Evolutionary conservation across 306 rosid species (phyloP), one percentile per base, ranked within the genome.

Genomic region (Herpetospermum pedunculosum): DNA sequence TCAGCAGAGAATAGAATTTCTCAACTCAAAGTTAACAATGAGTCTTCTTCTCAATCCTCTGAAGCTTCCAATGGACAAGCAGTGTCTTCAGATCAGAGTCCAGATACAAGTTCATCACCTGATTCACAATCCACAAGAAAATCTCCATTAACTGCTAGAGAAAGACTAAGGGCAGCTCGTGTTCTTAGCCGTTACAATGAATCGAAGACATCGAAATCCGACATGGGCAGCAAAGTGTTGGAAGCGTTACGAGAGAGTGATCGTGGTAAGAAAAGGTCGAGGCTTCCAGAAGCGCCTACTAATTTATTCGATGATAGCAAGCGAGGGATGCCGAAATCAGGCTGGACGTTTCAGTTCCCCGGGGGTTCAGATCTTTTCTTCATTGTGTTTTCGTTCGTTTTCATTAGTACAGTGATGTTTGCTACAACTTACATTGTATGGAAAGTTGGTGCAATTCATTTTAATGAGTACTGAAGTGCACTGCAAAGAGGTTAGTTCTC

Each of bases 401-500:
- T 91, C 19, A 93, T 93, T 80, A 93, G 91, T 78, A 77, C 96
- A 5, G 84, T 89, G 70, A 93, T 93, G 98, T 91, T 93, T 83
- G 92, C 92, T 77, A 93, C 98, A 18, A 93, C 98, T 63, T 93
- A 57, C 84, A 4, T 93, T 67, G 98, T 93, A 74, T 93, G 98
- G 98, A 93, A 91, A 85, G 89, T 86, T 70, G 97, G 98, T 75
- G 98, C 97, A 68, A 93, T 93, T 82, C 97, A 93, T 87, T 93
- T 93, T 76, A 93, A 91, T 75, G 98, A 93, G 80, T 84, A 82
- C 73, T 92, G 80, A 90, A 79, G 59, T 75, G 73, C 47, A 79
- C 55, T 49, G 58, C 16, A 29, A 30, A 77, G 67, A 28, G 23
- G 34, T 74, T 49, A 25, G 65, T 57, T 30, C 32, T 30, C 32